Percentiles rank a stretch among this genome's conserved stretches.
phyloP scores from a whole-genome alignment of 306 rosid genomes.

The Mimosa bimucronata region DNA sequence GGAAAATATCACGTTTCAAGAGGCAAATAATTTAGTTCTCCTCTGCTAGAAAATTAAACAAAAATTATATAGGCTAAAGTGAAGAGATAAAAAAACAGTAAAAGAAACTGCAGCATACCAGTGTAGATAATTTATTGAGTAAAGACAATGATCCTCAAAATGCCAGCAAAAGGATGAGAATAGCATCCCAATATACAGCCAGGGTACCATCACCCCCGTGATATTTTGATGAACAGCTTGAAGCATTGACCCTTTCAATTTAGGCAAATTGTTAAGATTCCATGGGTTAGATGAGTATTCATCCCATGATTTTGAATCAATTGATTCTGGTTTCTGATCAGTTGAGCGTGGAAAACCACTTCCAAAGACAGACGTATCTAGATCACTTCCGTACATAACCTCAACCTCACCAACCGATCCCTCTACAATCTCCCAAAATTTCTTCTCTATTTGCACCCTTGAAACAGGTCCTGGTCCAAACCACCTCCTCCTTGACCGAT shows the following conservation, averaged over 20 bases:
- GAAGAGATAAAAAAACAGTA: conserved; percentile 1
- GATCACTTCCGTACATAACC: conserved; percentile 95
- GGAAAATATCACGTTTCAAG: not conserved
- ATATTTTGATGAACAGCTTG: conserved; percentile 87
- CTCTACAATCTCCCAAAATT: conserved; percentile 97
- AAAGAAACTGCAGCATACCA: conserved; percentile 62
- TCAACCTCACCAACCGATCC: conserved; percentile 93
- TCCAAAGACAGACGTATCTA: conserved; percentile 89
- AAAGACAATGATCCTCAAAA: conserved; percentile 98
- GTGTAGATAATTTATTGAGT: conserved; percentile 97
- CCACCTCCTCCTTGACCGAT: conserved; percentile 88
- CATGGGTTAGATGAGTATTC: conserved; percentile 85
- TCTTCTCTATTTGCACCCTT: conserved; percentile 85
- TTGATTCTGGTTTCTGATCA: conserved; percentile 65
- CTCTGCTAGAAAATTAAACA: not conserved
- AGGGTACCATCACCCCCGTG: conserved; percentile 99
- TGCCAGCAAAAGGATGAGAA: conserved; percentile 99
- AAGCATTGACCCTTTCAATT: conserved; percentile 90
- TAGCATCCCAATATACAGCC: conserved; percentile 97
- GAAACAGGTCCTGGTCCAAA: conserved; percentile 86
- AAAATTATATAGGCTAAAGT: not conserved
- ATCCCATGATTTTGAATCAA: conserved; percentile 78
- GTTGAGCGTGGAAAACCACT: conserved; percentile 85
- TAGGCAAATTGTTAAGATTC: conserved; percentile 97
- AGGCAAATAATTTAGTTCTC: not conserved